phyloP scores from a whole-genome alignment of 108 stramenopile genomes.

The Epithemia pelagica region DNA sequence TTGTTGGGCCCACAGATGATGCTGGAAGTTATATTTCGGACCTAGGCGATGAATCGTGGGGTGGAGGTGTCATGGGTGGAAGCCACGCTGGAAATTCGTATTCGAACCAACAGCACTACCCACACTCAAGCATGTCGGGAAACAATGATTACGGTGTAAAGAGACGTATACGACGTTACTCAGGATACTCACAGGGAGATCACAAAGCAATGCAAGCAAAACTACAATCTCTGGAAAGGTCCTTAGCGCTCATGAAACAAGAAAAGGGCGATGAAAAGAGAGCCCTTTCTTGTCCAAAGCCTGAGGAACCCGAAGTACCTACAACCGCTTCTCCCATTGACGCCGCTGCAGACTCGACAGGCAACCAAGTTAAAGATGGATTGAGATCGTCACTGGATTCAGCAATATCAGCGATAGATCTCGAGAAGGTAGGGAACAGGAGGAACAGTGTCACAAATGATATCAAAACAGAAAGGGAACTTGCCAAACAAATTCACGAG shows the following conservation, averaged over 20 bases:
- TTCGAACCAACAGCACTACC: too few relatives aligned
- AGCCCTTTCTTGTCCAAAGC: neutral
- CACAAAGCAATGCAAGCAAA: neutral
- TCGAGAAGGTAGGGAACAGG: neutral
- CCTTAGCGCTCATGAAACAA: neutral
- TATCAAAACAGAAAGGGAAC: neutral
- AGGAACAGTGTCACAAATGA: neutral
- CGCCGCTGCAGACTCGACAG: neutral
- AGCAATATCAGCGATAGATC: neutral
- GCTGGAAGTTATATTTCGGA: constrained; percentile 3
- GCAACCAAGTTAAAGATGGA: neutral
- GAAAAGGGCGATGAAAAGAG: neutral
- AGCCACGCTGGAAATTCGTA: neutral
- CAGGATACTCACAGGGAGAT: neutral
- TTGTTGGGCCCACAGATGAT: neutral
- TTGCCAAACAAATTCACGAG: neutral
- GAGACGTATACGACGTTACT: neutral
- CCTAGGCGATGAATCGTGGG: constrained; percentile 5
- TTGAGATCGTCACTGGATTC: neutral
- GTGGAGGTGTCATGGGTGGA: neutral
- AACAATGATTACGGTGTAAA: neutral
- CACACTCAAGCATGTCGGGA: neutral
- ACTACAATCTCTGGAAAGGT: neutral
- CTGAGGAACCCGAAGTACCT: neutral
- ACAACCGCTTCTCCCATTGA: neutral